phyloP scores from a whole-genome alignment of 139 green algal species.

The Chlamydomonas sphaeroides region DNA sequence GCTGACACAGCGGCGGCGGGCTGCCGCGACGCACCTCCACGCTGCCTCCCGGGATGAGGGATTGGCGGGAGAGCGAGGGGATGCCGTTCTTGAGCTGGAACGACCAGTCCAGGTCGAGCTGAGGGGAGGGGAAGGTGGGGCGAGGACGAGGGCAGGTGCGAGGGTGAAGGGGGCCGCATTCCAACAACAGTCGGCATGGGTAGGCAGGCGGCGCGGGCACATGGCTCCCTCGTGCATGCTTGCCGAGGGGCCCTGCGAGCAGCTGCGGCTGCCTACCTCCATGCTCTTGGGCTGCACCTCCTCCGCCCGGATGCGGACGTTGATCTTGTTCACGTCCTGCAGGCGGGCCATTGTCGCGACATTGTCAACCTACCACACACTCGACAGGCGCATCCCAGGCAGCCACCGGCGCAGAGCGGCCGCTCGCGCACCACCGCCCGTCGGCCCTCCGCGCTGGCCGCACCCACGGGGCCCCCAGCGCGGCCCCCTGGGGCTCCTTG shows the following conservation, averaged over 20 bases:
- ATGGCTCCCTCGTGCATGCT: no score
- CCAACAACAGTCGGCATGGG: no score
- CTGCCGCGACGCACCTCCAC: conserved; percentile 67
- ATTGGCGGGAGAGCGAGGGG: conserved; percentile 57
- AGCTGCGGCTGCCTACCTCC: no score
- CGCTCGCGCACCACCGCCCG: no score
- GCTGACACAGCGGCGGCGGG: no score
- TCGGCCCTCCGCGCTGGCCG: no score
- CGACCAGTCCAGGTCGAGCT: conserved; percentile 73
- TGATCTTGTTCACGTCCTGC: conserved; percentile 72
- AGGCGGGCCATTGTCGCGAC: no score
- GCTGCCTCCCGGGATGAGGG: conserved; percentile 63
- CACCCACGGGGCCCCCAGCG: conserved; percentile 26
- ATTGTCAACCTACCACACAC: no score
- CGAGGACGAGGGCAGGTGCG: not conserved
- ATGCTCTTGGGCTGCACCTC: conserved; percentile 58
- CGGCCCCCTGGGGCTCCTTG: no score
- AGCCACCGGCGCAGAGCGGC: no score
- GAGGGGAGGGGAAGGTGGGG: not conserved
- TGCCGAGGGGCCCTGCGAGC: not conserved
- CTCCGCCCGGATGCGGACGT: conserved; percentile 59
- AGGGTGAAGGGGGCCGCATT: not conserved
- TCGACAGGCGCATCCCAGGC: not conserved
- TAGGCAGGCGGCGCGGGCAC: no score
- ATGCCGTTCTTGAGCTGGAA: conserved; percentile 66